Base-by-base conservation (phyloP, 805 yeast genomes). In the Brettanomyces sp. region DNA sequence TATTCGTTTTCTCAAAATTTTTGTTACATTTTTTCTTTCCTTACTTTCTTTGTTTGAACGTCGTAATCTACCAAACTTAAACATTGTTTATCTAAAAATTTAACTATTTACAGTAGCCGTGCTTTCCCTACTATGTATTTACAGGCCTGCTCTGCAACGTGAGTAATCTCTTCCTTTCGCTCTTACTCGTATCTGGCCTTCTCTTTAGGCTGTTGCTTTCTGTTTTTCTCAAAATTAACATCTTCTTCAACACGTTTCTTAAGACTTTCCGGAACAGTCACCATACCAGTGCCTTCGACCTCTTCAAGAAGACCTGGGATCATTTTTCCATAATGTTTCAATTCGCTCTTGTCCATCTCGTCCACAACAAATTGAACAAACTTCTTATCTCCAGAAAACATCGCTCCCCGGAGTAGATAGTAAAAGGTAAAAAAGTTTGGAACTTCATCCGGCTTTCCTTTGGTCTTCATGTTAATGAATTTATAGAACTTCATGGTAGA, bases 341-440 rank as follows among this genome's bases (percentile, higher is more conserved):
- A 49, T 5, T 60, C 47, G 24, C 57, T 51, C 4, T 57, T 53
- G 3, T 59, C 61, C 42, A 77, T 45, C 45, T 74, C 74, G 36
- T 64, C 57, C 22, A 77, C 49, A 14, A 73, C 55, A 49, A 49
- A 58, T 48, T 68, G 66, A 22, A 68, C 53, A 41, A 60, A 58
- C 11, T 56, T 58, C 22, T 43, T 45, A 49, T 73, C 67, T 25
- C 63, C 59, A 34, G 55, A 54, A 36, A 57, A 58, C 35, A 56
- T 43, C 42, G 68, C 74, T 52, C 69, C 69, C 39, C 57, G 60
- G 44, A 77, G 54, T 52, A 77, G 55, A 59, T 62, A 76, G 58
- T 65, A 76, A 58, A 56, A 77, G 5, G 81, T 74, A 64, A 55
- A 77, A 47, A 62, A 56, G 55, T 77, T 77, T n/a, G 81, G 79